Conservation (phyloP, 2,329 filamentous ascomycete species). For the Talaromyces pinophilus region DNA sequence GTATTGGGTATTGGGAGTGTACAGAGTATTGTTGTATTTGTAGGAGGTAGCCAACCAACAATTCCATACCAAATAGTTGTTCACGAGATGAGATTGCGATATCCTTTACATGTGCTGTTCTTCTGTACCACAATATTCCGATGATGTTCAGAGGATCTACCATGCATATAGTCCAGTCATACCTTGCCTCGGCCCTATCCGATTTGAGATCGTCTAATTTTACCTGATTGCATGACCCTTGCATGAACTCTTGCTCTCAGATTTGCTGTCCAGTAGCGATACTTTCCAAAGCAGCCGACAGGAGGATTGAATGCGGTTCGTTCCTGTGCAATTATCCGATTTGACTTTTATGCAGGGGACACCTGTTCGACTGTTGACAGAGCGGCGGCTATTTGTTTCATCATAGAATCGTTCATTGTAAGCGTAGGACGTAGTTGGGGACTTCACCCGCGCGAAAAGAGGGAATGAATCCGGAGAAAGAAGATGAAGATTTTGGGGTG, state of each 20-base stretch:
- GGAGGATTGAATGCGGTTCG: neutral
- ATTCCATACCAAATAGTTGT: neutral
- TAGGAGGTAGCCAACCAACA: neutral
- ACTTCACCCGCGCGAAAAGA: too few relatives aligned
- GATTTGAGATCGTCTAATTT: neutral
- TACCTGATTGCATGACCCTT: slow-evolving; percentile 7
- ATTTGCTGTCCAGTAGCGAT: neutral
- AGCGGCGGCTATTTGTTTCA: slow-evolving; percentile 8
- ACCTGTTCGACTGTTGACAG: neutral
- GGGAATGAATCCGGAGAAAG: too few relatives aligned
- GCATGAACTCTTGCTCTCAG: slow-evolving; percentile 2
- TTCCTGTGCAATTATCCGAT: neutral
- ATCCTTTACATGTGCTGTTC: neutral
- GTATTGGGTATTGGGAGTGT: neutral
- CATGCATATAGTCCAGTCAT: neutral
- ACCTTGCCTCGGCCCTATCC: slow-evolving; percentile 4
- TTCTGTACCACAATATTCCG: neutral
- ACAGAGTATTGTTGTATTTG: slow-evolving; percentile 2
- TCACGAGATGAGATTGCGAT: neutral
- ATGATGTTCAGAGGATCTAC: neutral
- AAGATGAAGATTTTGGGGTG: too few relatives aligned
- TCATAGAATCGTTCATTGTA: neutral
- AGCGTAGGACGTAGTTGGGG: too few relatives aligned
- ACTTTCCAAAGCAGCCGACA: neutral
- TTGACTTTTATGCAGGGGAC: neutral